Evolutionary conservation across 2,329 filamentous ascomycete species (phyloP).

Genomic region (Penicillium sp.): DNA sequence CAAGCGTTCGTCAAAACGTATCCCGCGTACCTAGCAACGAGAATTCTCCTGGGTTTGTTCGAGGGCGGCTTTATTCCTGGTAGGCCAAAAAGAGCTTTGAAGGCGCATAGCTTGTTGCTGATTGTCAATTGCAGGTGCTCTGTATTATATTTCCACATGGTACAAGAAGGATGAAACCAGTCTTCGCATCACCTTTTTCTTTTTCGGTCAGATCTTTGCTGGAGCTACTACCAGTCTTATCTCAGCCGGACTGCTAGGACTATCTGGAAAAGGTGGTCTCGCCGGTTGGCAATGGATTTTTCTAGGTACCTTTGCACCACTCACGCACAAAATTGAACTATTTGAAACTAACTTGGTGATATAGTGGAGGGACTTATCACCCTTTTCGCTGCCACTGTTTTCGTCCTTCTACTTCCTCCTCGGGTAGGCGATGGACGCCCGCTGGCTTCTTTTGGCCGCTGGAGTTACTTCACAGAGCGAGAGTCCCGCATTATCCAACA

Average conservation of each 20-base stretch:
- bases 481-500: slow-evolving; percentile 41
- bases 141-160: slow-evolving; percentile 50
- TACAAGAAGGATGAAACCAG: slow-evolving; percentile 52
- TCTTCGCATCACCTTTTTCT: slow-evolving; percentile 53
- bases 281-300: slow-evolving; percentile 59
- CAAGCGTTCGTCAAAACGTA: slow-evolving; percentile 51
- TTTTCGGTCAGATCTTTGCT: slow-evolving; percentile 54
- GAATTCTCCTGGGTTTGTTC: slow-evolving; percentile 51
- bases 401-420: slow-evolving; percentile 39
- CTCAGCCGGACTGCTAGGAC: slow-evolving; percentile 42
- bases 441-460: slow-evolving; percentile 32
- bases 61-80: slow-evolving; percentile 57
- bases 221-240: slow-evolving; percentile 39
- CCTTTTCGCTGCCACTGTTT: slow-evolving; percentile 38
- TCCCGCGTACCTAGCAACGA: slow-evolving; percentile 46
- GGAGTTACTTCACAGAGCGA: slow-evolving; percentile 42
- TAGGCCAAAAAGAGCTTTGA: slow-evolving; percentile 17
- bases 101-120: neutral
- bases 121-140: slow-evolving; percentile 20
- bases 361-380: slow-evolving; percentile 52
- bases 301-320: slow-evolving; percentile 20
- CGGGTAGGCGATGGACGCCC: slow-evolving; percentile 33
- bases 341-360: slow-evolving; percentile 2
- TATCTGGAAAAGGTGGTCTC: slow-evolving; percentile 46
- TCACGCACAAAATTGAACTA: neutral